phyloP scores from a whole-genome alignment of 352 stramenopile species.

The Detonula confervacea region DNA sequence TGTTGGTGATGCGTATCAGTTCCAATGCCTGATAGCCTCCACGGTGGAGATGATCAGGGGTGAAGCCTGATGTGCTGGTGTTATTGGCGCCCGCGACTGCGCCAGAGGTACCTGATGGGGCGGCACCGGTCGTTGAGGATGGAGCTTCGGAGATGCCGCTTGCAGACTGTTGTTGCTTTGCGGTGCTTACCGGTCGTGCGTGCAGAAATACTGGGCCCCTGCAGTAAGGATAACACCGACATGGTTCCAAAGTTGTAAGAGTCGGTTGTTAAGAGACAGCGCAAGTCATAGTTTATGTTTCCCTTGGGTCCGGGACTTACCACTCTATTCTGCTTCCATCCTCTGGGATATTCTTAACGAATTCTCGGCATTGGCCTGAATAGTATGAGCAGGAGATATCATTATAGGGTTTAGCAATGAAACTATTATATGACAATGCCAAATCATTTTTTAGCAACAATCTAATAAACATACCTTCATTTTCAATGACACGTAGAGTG shows the following conservation, averaged over 20 bases:
- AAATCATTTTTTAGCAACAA: too few species aligned
- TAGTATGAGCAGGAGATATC: neutral
- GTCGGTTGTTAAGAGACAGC: too few species aligned
- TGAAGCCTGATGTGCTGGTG: constrained; percentile 54
- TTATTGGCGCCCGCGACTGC: constrained; percentile 14
- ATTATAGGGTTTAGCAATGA: too few species aligned
- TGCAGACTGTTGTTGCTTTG: constrained; percentile 71
- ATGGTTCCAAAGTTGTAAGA: too few species aligned
- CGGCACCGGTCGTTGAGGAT: constrained; percentile 1
- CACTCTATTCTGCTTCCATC: constrained; percentile 80
- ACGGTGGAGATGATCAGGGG: constrained; percentile 65
- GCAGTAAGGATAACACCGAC: too few species aligned
- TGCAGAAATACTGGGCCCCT: constrained; percentile 75
- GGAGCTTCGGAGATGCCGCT: constrained; percentile 66
- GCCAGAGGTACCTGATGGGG: constrained; percentile 19
- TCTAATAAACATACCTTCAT: constrained; percentile 73
- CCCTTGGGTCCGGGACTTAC: too few species aligned
- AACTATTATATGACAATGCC: too few species aligned
- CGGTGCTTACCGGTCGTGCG: constrained; percentile 70
- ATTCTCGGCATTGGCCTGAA: constrained; percentile 57
- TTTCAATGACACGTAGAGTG: constrained; percentile 83
- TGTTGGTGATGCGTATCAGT: constrained; percentile 81
- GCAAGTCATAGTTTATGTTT: too few species aligned
- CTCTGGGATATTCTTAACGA: constrained; percentile 69
- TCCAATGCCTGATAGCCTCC: constrained; percentile 81